phyloP scores from a whole-genome alignment of 140 eudicot species.

The Anethum foeniculum region DNA sequence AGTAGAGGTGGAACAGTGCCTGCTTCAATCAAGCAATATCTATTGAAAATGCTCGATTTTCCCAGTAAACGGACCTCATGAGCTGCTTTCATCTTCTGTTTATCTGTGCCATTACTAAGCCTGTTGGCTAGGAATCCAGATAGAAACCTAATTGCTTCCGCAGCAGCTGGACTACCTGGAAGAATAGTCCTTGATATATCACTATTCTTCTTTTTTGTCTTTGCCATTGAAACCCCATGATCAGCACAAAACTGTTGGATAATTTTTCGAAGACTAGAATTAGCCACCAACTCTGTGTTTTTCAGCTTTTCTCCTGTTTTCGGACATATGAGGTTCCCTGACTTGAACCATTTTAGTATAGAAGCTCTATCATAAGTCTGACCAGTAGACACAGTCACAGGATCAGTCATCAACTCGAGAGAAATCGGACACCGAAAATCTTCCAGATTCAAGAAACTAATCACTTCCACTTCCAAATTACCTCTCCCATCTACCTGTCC shows the following conservation, averaged over 20 bases:
- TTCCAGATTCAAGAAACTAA: slow-evolving; percentile 49
- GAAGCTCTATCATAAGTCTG: slow-evolving; percentile 77
- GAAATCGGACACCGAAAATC: slow-evolving; percentile 91
- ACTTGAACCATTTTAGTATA: slow-evolving; percentile 65
- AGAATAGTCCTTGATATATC: slow-evolving; percentile 59
- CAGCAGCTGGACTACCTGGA: slow-evolving; percentile 53
- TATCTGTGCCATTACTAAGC: slow-evolving; percentile 29
- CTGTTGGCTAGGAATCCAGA: slow-evolving; percentile 36
- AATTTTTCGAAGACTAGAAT: slow-evolving; percentile 48
- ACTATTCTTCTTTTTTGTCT: slow-evolving; percentile 37
- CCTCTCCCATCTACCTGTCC: slow-evolving; percentile 26
- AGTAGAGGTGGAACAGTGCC: slow-evolving; percentile 50
- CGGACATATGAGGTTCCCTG: slow-evolving; percentile 70
- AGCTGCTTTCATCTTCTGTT: slow-evolving; percentile 48
- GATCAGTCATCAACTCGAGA: slow-evolving; percentile 79
- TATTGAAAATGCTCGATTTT: slow-evolving; percentile 52
- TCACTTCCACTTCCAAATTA: slow-evolving; percentile 38
- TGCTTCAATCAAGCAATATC: slow-evolving; percentile 45
- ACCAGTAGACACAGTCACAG: slow-evolving; percentile 79
- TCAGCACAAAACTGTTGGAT: slow-evolving; percentile 65
- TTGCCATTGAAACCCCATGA: slow-evolving; percentile 58
- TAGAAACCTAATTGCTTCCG: slow-evolving; percentile 42
- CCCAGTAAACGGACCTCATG: slow-evolving; percentile 63
- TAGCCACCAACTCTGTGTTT: slow-evolving; percentile 55
- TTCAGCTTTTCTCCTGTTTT: slow-evolving; percentile 62